A percentile compares a stretch with the other conserved stretches of the same genome.
phyloP scores from a whole-genome alignment of 2,329 filamentous ascomycete genomes.

The Trichophyton rubrum region DNA sequence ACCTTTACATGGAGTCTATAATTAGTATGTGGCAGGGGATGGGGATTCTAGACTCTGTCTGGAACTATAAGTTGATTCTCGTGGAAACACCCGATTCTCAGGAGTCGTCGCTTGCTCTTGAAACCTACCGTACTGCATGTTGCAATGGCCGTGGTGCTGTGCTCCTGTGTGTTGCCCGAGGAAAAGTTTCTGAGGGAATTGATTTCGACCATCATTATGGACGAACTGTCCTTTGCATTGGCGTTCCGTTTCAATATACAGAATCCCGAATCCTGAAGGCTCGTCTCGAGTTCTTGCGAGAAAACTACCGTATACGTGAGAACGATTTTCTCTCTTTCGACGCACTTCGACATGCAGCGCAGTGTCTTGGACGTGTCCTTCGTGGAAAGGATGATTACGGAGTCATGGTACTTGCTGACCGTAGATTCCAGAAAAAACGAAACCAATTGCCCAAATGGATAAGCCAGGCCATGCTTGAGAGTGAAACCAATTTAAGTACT shows the following conservation, averaged over 20 bases:
- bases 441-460: slow-evolving; percentile 94
- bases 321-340: slow-evolving; percentile 98
- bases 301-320: slow-evolving; percentile 92
- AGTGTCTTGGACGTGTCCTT: slow-evolving; percentile 87
- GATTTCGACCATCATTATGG: slow-evolving; percentile 99
- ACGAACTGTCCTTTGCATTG: slow-evolving; percentile 87
- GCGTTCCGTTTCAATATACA: slow-evolving; percentile 96
- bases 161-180: slow-evolving; percentile 84
- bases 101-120: slow-evolving; percentile 86
- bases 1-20: slow-evolving; percentile 98
- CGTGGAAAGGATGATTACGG: slow-evolving; percentile 97
- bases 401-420: slow-evolving; percentile 97
- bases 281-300: slow-evolving; percentile 84
- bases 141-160: slow-evolving; percentile 93
- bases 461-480: slow-evolving; percentile 69
- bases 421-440: slow-evolving; percentile 84
- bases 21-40: slow-evolving; percentile 99
- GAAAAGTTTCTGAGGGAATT: slow-evolving; percentile 95
- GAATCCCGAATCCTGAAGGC: slow-evolving; percentile 95
- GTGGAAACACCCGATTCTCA: slow-evolving; percentile 97
- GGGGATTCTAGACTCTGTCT: slow-evolving; percentile 93
- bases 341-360: slow-evolving; percentile 96
- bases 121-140: slow-evolving; percentile 94
- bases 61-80: slow-evolving; percentile 97
- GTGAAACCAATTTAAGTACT: slow-evolving; percentile 79